These are phyloP conservation scores for Raffaelea albimanens DNA, from an alignment of 2,329 filamentous ascomycete species.

Conservation along the genomic window DNA sequence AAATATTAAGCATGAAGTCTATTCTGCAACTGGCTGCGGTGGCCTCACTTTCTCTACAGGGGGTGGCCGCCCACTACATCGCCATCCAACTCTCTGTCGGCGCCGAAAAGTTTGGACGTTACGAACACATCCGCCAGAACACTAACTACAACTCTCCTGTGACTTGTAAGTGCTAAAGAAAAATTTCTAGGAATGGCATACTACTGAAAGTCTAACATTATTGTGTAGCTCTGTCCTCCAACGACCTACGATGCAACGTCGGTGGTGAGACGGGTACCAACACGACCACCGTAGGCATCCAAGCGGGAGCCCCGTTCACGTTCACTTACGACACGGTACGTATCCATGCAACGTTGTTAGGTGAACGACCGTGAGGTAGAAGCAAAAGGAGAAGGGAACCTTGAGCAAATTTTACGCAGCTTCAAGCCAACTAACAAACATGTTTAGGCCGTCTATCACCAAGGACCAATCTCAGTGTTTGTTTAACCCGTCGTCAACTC, in stretches of 20 bases:
- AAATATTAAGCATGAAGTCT: too few species aligned
- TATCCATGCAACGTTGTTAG: too few species aligned
- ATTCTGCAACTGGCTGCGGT: constrained; percentile 16
- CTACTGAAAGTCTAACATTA: too few species aligned
- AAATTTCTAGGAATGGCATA: too few species aligned
- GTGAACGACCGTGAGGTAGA: too few species aligned
- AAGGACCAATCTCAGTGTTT: constrained; percentile 29
- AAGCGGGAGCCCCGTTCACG: constrained; percentile 28
- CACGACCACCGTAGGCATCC: constrained; percentile 24
- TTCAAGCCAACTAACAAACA: neutral
- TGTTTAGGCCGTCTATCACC: constrained; percentile 28
- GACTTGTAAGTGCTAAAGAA: constrained; percentile 17
- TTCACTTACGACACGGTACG: constrained; percentile 23
- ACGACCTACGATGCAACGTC: constrained; percentile 32
- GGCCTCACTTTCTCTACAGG: constrained; percentile 21
- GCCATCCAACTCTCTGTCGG: constrained; percentile 28
- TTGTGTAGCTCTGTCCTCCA: constrained; percentile 26
- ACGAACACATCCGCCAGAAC: constrained; percentile 34
- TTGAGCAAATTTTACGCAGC: neutral
- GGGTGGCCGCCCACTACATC: constrained; percentile 30
- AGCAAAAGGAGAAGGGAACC: too few species aligned
- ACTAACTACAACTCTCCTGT: constrained; percentile 39
- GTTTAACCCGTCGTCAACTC: neutral
- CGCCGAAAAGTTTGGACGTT: constrained; percentile 21
- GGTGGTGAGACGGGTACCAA: constrained; percentile 22